Evolutionary conservation across 164 flowering plant species (phyloP).

Genomic region (Kalanchoe fedtschenkoi): DNA sequence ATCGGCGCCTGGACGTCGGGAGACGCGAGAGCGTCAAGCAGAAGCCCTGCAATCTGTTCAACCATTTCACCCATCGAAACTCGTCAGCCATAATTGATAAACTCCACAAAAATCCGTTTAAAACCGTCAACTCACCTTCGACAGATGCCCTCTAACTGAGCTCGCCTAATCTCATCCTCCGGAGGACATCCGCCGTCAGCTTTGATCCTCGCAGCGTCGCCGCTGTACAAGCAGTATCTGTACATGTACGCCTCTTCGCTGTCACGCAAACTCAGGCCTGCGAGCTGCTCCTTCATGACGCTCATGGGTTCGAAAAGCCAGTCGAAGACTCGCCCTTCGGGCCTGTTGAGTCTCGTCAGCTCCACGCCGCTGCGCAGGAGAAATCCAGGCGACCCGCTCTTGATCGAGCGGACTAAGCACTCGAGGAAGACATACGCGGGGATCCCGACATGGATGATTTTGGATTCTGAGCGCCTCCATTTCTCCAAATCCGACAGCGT

Average conservation of each 20-base stretch:
- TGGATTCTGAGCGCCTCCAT: background rate
- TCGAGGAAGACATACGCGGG: background rate
- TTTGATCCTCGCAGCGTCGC: background rate
- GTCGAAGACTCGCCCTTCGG: slow-evolving; percentile 35
- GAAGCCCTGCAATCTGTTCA: slow-evolving; percentile 1
- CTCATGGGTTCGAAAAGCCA: slow-evolving; percentile 39
- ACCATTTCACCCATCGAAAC: background rate
- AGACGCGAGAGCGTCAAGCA: background rate
- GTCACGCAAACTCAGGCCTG: slow-evolving; percentile 11
- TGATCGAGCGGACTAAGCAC: background rate
- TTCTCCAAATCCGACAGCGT: background rate
- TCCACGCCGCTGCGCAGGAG: background rate
- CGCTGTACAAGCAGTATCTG: background rate
- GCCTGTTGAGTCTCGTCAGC: slow-evolving; percentile 21
- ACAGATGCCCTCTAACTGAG: slow-evolving; percentile 28
- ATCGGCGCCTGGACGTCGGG: background rate
- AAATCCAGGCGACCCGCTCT: background rate
- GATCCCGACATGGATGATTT: background rate
- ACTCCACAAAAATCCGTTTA: background rate
- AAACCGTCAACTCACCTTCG: too few relatives aligned
- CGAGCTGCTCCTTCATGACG: slow-evolving; percentile 29
- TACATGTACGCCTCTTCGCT: background rate
- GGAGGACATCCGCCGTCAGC: background rate
- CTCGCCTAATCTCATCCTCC: slow-evolving; percentile 24
- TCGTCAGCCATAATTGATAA: background rate